Conservation (phyloP, 1,284 basidiomycete genomes). For the Moniliella sp. region DNA sequence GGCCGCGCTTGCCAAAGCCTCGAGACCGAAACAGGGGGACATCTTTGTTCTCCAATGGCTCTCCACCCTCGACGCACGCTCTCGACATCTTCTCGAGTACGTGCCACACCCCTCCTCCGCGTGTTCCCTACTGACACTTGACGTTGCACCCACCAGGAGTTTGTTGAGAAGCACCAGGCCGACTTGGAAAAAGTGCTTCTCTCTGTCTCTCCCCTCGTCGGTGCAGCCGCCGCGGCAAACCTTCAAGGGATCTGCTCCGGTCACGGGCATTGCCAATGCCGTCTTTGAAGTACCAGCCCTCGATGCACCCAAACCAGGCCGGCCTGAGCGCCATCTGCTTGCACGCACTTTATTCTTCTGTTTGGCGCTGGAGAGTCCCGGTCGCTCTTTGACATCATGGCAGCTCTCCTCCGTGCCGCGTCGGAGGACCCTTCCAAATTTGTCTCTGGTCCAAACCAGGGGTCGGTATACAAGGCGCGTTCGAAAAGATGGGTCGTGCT, state of each 20-base stretch:
- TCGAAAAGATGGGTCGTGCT: conserved; percentile 52
- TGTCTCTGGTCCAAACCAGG: conserved; percentile 25
- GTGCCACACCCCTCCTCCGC: no score
- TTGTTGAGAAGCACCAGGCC: not conserved
- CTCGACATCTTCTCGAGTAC: conserved; percentile 9
- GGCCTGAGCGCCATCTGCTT: conserved; percentile 57
- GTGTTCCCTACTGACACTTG: no score
- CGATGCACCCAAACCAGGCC: conserved; percentile 43
- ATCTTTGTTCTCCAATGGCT: conserved; percentile 65
- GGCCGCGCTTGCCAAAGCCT: conserved; percentile 13
- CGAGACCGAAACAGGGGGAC: conserved; percentile 53
- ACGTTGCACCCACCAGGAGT: no score
- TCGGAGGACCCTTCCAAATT: conserved; percentile 7
- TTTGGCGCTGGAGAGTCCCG: conserved; percentile 56
- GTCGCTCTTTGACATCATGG: conserved; percentile 67
- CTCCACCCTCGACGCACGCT: conserved; percentile 45
- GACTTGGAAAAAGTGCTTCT: conserved; percentile 1
- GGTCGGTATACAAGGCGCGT: conserved; percentile 47
- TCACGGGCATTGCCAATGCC: not conserved
- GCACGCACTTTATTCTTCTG: conserved; percentile 57
- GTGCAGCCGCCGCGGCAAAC: not conserved
- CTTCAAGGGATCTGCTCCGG: no score
- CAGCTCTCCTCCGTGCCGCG: conserved; percentile 11
- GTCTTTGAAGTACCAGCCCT: not conserved
- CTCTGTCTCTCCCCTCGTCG: not conserved